These are phyloP conservation scores for Stephania cephalantha DNA, from an alignment of 164 flowering plant species.

Conservation along the genomic window DNA sequence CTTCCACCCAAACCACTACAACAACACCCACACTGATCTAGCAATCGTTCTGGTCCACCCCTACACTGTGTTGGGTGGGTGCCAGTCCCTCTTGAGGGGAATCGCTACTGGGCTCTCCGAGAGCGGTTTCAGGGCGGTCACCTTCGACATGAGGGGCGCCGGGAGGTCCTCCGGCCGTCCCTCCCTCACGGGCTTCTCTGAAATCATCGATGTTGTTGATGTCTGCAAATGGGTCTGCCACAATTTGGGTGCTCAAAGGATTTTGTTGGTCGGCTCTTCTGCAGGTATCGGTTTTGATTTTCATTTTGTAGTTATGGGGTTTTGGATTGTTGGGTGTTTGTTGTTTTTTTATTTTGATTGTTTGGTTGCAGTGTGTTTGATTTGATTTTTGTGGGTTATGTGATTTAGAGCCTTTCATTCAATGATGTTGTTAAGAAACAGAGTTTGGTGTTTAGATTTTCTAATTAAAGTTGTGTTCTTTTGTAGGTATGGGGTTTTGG, in stretches of 20 bases:
- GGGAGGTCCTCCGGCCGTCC: constrained; percentile 81
- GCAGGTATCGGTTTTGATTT: constrained; percentile 44
- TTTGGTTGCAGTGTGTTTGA: not conserved
- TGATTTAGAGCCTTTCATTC: too few species aligned
- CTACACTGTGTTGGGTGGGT: constrained; percentile 79
- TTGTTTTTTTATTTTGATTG: not conserved
- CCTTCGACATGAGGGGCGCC: constrained; percentile 82
- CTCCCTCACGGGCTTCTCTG: constrained; percentile 73
- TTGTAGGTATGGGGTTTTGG: too few species aligned
- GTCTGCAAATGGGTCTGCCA: constrained; percentile 63
- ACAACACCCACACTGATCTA: constrained; percentile 14
- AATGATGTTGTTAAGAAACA: too few species aligned
- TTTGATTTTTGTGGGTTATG: not conserved
- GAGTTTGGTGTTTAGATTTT: too few species aligned
- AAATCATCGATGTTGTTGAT: constrained; percentile 63
- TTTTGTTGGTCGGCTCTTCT: constrained; percentile 73
- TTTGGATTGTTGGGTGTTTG: not conserved
- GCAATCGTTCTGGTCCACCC: constrained; percentile 70
- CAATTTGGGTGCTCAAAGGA: constrained; percentile 33
- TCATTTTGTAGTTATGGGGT: not conserved
- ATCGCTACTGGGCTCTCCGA: constrained; percentile 67
- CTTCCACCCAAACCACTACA: constrained; percentile 38
- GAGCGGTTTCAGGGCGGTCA: constrained; percentile 50
- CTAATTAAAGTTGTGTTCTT: too few species aligned
- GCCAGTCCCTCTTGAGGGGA: constrained; percentile 71